Base-by-base conservation (phyloP, 1,284 basidiomycete genomes). In the Rugosomyces carneus region DNA sequence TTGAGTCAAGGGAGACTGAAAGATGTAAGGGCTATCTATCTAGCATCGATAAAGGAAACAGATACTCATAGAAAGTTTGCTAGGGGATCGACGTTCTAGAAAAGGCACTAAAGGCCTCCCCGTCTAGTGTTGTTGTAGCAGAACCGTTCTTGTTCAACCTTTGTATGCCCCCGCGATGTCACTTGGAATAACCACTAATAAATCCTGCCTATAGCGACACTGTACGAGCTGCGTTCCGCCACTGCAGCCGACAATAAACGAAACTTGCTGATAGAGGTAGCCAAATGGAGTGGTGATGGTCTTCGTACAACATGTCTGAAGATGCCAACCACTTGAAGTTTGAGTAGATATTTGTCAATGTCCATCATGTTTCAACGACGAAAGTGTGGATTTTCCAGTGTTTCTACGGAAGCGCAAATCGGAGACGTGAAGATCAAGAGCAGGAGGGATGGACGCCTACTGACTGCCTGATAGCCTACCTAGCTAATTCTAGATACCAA, bases 101-200 rank as follows among this genome's bases (percentile, higher is more conserved):
- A 61, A 60, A 53, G 2, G 79, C 78, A 2, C 60, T 90, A 20
- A 69, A 67, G 41, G 59, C 71, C 3, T 82, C 84, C 1, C 87
- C 88, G 0, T 73, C 82, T 0, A 76, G 75, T 37, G 75, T 84
- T 11, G 80, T 84, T 8, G 73, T 81, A 16, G 81, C 84, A 2
- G 87, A 90, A 56, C 86, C 87, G 3, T 85, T 85, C 61, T 58
- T 90, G 37, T 90, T 89, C 64, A 90, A 90, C 53, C 68, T 90
- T 13, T 84, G 88, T 89, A 59, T 53, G 47, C 37, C n/a, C 27
- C 46, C 32, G 27, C 40, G 23, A 13, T 13, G 48, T 36, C 36
- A 3, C 21, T 23, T n/a, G n/a, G 21, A 7, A 23, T 23, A 23
- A 7, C 21, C 21, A 7, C 7, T 23, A 3, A 23, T 23, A 7